Evolutionary conservation across 306 rosid genomes (phyloP).

Genomic region (Cucumis sativus): DNA sequence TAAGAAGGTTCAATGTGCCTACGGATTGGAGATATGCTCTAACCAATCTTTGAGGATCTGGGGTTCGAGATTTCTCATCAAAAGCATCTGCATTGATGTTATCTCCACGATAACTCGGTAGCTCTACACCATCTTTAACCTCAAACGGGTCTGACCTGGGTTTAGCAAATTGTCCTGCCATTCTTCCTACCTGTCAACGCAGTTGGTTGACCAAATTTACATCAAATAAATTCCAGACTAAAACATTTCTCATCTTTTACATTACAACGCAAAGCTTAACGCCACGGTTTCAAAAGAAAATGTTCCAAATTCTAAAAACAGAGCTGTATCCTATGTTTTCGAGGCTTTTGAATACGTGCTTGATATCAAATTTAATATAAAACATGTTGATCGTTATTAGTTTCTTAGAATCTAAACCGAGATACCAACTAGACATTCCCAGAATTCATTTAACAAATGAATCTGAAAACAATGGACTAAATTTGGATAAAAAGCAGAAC

Average conservation of each 20-base stretch:
- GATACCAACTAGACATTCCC: no score
- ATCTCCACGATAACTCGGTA: conserved; percentile 31
- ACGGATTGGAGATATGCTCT: conserved; percentile 38
- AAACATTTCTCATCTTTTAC: background rate
- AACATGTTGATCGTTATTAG: background rate
- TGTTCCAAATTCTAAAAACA: background rate
- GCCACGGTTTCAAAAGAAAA: background rate
- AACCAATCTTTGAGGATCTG: conserved; percentile 28
- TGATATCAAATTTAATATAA: background rate
- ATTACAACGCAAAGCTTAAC: background rate
- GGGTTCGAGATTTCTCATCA: conserved; percentile 25
- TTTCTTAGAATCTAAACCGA: background rate
- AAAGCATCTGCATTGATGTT: conserved; percentile 27
- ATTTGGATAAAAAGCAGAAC: background rate
- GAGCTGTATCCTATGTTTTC: background rate
- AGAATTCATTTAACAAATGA: no score
- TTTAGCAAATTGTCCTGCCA: conserved; percentile 37
- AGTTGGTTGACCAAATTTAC: background rate
- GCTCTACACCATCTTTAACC: conserved; percentile 24
- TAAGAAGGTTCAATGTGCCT: conserved; percentile 30
- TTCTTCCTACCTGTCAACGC: conserved; percentile 25
- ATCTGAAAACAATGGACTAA: background rate
- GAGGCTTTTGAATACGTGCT: background rate
- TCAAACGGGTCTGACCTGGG: conserved; percentile 29
- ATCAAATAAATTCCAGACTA: background rate